Evolutionary conservation across 306 rosid genomes (phyloP), one percentile per base, ranked within the genome.

Genomic region (Inga leiocalycina): DNA sequence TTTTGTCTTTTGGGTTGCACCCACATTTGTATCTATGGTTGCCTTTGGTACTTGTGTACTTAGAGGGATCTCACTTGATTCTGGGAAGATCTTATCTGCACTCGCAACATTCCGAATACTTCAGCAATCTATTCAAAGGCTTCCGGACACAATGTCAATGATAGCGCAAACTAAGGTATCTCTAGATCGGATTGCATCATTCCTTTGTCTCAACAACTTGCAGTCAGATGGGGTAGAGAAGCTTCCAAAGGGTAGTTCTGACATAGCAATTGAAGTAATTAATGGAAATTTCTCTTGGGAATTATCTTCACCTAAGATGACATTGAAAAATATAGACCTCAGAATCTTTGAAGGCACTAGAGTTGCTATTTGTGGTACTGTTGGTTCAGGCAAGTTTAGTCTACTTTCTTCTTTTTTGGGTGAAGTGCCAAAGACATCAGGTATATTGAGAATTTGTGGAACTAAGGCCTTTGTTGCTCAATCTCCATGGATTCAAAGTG

Each of bases 401-500:
- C 87, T 95, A 76, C 92, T 95, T 71, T 95, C 97, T 30, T 89
- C 93, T 72, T 87, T 91, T 45, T 56, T 95, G 34, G 98, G 97
- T 84, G 98, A 95, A 87, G 89, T 95, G 32, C 95, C 97, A 15
- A 93, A 88, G 90, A 76, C 84, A 79, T 89, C 93, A 5, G 97
- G 98, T 54, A 62, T 67, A 8, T 45, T 93, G 68, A 90, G 75
- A 82, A 86, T 95, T 74, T 93, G 98, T 80, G 97, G 98, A 51
- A 82, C 93, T 41, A 93, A 90, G 91, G 98, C 98, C 77, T 95
- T 90, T 64, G 97, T 91, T 62, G 83, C 98, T 86, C 98, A 95
- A 83, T 93, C 98, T 11, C 94, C 98, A 32, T 95, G 98, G 97
- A 92, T 95, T 87, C 98, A 93, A 71, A 95, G 97, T 56, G 98